Evolutionary conservation across 371 early-diverging fungal species (phyloP), one percentile per base, ranked within the genome.

Genomic region (Apophysomyces sp.): DNA sequence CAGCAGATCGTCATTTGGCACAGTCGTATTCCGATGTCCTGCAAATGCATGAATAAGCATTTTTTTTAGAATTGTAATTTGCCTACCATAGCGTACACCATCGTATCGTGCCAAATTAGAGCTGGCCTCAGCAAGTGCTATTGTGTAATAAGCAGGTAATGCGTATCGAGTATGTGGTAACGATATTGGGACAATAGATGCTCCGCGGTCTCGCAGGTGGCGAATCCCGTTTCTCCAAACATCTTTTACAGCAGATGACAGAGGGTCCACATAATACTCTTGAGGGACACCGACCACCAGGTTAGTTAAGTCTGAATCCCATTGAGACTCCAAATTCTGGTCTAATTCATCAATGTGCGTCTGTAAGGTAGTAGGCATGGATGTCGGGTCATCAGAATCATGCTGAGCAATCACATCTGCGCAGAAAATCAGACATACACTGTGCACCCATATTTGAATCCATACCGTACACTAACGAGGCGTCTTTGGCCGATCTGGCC

Each of bases 121-220:
- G 12, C 91, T 88, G 4, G 98, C 97, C 73, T 97, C 98, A 9
- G 96, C 95, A 7, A 91, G 82, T 3, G 94, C 96, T 52, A 97
- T 70, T 0, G 91, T 89, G 64, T 95, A 93, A 71, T 97, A 97
- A 1, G 94, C 86, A 13, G 96, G 83, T 21, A 97, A 81, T 2
- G 94, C 89, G 36, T 82, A 69, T 15, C 77, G 69, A 0, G 89
- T 89, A 67, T 87, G 82, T 1, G 93, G 92, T 37, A 94, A 71
- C 0, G 88, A 84, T 0, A 97, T 87, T 0, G 87, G 76, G 0
- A 86, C 77, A 7, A 96, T 78, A 0, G 78, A 76, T 1, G 93
- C 94, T 0, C 94, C 95, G 15, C 69, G 76, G 2, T 67, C 65
- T 34, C 73, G 72, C 15, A 95, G 68, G 6, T 63, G 61, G 8